Base-by-base conservation (phyloP, 2,329 filamentous ascomycete species). In the Nothophoma quercina region DNA sequence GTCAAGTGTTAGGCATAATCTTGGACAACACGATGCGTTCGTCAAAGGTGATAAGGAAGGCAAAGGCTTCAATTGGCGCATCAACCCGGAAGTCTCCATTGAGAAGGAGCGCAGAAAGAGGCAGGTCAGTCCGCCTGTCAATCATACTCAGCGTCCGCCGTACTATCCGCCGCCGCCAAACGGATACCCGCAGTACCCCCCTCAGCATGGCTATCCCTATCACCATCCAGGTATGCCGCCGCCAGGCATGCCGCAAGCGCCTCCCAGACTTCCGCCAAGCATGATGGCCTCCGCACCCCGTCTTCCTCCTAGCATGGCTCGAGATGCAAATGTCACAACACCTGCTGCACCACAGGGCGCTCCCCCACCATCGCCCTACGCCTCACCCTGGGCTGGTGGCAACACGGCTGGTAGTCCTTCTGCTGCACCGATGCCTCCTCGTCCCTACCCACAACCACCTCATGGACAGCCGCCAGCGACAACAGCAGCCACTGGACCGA, bases 1-100 rank as follows among this genome's bases (percentile, higher is more conserved):
- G 55, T 87, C 84, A 26, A 87, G 84, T 75, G 85, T 88, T 29
- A 81, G 85, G 26, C 85, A 88, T 67, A 88, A 88, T 52, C 75
- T 88, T 70, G 74, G 83, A 65, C 74, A 86, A 76, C 75, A 83
- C 71, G 65, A 83, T 73, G 75, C 79, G 72, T 87, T 87, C 64
- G 79, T 82, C 67, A 85, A 86, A 61, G 83, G 82, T 13, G 83
- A 86, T 59, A 82, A 79, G 53, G 77, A 75, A 77, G 85, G 85
- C 46, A 87, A 87, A 70, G 85, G 85, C 38, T 86, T 82, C 76
- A 81, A 84, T 43, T 88, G 85, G 85, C 79, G 81, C 48, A 80
- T 87, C 61, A 81, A 85, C 38, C 80, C 81, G 19, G 81, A 82
- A 9, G 79, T 83, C 5, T 83, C 83, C 3, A 83, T 86, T 33